Conservation (phyloP, 129 eudicot genomes). For the Flaveria bidentis region DNA sequence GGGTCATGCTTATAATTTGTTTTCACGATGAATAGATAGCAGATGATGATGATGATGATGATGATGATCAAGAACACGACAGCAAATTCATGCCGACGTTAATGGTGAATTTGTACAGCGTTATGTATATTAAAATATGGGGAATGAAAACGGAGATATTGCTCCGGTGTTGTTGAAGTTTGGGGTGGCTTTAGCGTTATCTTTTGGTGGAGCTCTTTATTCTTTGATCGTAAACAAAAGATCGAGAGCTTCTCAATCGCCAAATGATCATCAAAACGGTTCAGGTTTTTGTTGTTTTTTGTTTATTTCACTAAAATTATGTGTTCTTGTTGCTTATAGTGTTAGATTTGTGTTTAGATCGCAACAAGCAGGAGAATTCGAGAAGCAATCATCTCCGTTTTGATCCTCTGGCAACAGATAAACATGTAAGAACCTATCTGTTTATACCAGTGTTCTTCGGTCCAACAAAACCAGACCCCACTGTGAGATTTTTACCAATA, state of each 20-base stretch:
- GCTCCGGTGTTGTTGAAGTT: constrained; percentile 61
- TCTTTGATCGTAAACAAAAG: constrained; percentile 49
- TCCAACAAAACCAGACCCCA: too few species aligned
- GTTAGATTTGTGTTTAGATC: constrained; percentile 43
- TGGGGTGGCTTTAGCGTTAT: constrained; percentile 69
- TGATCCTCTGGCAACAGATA: constrained; percentile 35
- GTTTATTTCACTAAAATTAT: background rate
- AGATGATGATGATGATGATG: constrained; percentile 19
- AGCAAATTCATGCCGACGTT: background rate
- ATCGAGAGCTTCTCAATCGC: constrained; percentile 38
- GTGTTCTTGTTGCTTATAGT: constrained; percentile 17
- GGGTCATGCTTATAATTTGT: constrained; percentile 22
- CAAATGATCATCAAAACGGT: constrained; percentile 19
- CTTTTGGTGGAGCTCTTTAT: constrained; percentile 73
- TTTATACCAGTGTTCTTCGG: too few species aligned
- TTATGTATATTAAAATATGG: constrained; percentile 21
- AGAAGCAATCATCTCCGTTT: constrained; percentile 24
- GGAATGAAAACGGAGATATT: constrained; percentile 47
- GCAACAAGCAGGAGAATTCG: constrained; percentile 34
- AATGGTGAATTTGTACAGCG: constrained; percentile 4
- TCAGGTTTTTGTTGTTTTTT: constrained; percentile 22
- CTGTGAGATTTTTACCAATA: background rate
- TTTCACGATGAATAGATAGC: constrained; percentile 15
- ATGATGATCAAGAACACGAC: constrained; percentile 2
- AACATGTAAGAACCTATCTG: constrained; percentile 35